A percentile compares a stretch with the other conserved stretches of the same genome.
Evolutionary conservation across 306 rosid species (phyloP).

Genomic region (Inga laurina): DNA sequence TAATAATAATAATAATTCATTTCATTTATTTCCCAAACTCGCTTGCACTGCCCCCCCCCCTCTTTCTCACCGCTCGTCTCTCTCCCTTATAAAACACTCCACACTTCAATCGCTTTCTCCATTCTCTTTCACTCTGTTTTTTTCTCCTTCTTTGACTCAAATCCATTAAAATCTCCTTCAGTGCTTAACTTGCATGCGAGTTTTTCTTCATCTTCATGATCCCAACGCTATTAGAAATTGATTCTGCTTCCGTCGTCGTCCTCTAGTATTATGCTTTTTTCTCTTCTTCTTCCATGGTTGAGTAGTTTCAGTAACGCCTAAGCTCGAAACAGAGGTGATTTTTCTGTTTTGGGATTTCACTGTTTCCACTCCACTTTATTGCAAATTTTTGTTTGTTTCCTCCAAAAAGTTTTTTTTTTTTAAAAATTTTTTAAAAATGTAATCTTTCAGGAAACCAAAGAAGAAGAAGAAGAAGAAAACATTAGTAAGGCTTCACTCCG

Average conservation of each 20-base stretch:
- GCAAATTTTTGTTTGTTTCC: slow-evolving; percentile 33
- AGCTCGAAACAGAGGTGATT: slow-evolving; percentile 25
- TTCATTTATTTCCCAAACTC: neutral
- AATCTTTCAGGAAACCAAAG: neutral
- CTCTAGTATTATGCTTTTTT: slow-evolving; percentile 10
- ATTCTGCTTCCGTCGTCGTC: neutral
- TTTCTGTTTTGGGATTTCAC: slow-evolving; percentile 33
- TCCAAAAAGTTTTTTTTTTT: neutral
- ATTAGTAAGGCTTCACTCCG: neutral
- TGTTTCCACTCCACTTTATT: neutral
- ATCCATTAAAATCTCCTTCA: slow-evolving; percentile 4
- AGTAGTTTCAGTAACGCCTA: slow-evolving; percentile 35
- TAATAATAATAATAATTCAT: neutral
- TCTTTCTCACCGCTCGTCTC: slow-evolving; percentile 33
- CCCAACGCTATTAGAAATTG: neutral
- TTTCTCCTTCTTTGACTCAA: neutral
- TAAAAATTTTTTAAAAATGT: neutral
- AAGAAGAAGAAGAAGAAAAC: neutral
- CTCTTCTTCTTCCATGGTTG: neutral
- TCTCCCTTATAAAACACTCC: slow-evolving; percentile 41
- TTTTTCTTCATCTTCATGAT: neutral
- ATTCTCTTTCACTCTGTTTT: neutral
- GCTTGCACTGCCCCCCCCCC: neutral
- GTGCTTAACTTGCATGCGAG: slow-evolving; percentile 58
- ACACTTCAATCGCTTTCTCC: slow-evolving; percentile 13